Evolutionary conservation across 1,284 basidiomycete genomes (phyloP).

Genomic region (Apiotrichum veenhuisii): DNA sequence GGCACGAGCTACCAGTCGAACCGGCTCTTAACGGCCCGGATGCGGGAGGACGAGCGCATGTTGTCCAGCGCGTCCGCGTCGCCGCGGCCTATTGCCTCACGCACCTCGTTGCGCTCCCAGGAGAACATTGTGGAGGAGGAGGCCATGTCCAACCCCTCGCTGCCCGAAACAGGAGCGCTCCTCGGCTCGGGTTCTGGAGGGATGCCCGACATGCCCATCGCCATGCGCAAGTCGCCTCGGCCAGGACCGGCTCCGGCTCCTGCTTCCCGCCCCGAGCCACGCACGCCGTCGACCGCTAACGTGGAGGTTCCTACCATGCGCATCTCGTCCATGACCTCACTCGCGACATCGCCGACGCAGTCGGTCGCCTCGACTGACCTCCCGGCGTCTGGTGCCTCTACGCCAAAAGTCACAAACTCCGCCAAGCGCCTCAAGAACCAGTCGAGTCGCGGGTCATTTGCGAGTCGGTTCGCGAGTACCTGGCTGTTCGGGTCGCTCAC

Average conservation of each 20-base stretch:
- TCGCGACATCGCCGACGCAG: conserved; percentile 11
- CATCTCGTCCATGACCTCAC: conserved; percentile 11
- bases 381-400: conserved; percentile 34
- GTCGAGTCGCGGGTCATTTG: conserved; percentile 40
- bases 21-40: conserved; percentile 27
- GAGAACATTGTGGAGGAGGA: conserved; percentile 13
- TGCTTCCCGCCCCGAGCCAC: neutral
- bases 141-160: conserved; percentile 5
- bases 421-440: conserved; percentile 35
- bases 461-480: conserved; percentile 34
- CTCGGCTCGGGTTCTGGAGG: neutral
- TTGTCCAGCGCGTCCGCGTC: neutral
- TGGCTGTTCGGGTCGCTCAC: conserved; percentile 40
- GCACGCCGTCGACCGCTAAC: conserved; percentile 2
- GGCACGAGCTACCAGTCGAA: conserved; percentile 42
- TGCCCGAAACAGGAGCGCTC: conserved; percentile 3
- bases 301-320: neutral
- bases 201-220: conserved; percentile 17
- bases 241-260: no score
- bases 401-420: conserved; percentile 33
- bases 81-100: conserved; percentile 4
- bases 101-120: conserved; percentile 3
- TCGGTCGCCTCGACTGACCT: conserved; percentile 8
- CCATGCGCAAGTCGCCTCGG: neutral
- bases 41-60: conserved; percentile 19